phyloP scores from a whole-genome alignment of 352 stramenopile species.

The Globisporangium alternatum region DNA sequence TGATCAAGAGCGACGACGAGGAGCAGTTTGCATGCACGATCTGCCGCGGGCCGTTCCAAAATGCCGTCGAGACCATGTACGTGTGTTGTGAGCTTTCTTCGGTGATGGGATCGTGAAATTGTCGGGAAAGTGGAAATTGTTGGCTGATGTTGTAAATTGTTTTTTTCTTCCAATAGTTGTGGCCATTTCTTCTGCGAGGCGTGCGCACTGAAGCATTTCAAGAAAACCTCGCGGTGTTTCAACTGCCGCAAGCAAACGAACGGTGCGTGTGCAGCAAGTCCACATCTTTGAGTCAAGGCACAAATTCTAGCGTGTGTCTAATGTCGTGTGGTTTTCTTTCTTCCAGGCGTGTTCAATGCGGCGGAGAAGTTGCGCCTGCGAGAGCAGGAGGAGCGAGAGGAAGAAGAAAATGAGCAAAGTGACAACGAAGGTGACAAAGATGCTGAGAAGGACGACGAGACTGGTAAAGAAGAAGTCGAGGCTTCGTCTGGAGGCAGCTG shows the following conservation, averaged over 20 bases:
- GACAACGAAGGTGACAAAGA: background rate
- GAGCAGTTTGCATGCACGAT: slow-evolving; percentile 96
- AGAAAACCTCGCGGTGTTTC: slow-evolving; percentile 86
- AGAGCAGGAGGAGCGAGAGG: slow-evolving; percentile 33
- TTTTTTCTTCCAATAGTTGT: slow-evolving; percentile 51
- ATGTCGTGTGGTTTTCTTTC: background rate
- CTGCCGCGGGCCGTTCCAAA: slow-evolving; percentile 90
- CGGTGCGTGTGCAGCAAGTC: slow-evolving; percentile 26
- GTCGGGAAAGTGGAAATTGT: background rate
- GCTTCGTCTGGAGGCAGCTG: slow-evolving; percentile 9
- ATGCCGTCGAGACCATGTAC: slow-evolving; percentile 92
- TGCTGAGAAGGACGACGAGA: background rate
- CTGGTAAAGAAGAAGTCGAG: background rate
- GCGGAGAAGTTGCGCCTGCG: slow-evolving; percentile 73
- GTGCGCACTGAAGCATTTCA: slow-evolving; percentile 89
- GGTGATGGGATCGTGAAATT: background rate
- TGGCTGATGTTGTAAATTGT: background rate
- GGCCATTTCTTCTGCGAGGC: slow-evolving; percentile 96
- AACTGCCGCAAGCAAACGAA: slow-evolving; percentile 95
- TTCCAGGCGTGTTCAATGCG: slow-evolving; percentile 83
- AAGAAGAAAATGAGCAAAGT: slow-evolving; percentile 14
- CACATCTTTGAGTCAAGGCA: background rate
- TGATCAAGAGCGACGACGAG: slow-evolving; percentile 59
- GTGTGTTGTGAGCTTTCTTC: slow-evolving; percentile 12
- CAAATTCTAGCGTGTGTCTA: background rate